A percentile compares a stretch with the other conserved stretches of the same genome.
phyloP scores from a whole-genome alignment of 768 basidiomycete species.

The Jaapia argillacea region DNA sequence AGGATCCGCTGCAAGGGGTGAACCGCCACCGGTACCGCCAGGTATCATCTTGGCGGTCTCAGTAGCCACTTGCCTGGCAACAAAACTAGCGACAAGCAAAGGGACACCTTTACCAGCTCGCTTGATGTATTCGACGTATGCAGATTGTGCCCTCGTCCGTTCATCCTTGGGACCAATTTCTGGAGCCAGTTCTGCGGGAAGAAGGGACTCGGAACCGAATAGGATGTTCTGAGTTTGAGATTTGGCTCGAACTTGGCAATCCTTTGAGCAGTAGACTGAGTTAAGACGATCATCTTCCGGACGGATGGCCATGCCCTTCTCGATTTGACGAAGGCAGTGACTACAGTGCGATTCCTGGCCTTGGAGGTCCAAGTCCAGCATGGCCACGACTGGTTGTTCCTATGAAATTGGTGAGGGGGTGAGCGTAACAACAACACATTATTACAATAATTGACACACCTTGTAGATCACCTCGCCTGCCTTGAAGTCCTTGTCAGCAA shows the following conservation, averaged over 20 bases:
- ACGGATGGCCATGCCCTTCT: slow-evolving; percentile 32
- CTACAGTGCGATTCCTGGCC: slow-evolving; percentile 59
- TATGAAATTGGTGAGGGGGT: too few relatives aligned
- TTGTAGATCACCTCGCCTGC: slow-evolving; percentile 72
- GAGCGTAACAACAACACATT: slow-evolving; percentile 3
- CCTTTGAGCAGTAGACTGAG: slow-evolving; percentile 65
- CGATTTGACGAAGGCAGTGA: slow-evolving; percentile 58
- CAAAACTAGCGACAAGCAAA: slow-evolving; percentile 58
- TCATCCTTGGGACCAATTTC: slow-evolving; percentile 25
- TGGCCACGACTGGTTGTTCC: slow-evolving; percentile 68
- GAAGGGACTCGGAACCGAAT: slow-evolving; percentile 54
- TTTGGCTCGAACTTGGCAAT: slow-evolving; percentile 47
- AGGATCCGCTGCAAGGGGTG: slow-evolving; percentile 16
- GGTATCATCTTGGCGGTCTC: slow-evolving; percentile 50
- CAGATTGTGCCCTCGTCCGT: slow-evolving; percentile 49
- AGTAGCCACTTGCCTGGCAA: slow-evolving; percentile 59
- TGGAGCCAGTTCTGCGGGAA: slow-evolving; percentile 35
- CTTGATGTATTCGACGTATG: slow-evolving; percentile 46
- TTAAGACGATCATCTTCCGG: slow-evolving; percentile 40
- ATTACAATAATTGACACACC: slow-evolving; percentile 24
- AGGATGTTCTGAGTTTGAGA: slow-evolving; percentile 58
- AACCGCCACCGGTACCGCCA: slow-evolving; percentile 9
- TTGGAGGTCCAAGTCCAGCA: slow-evolving; percentile 64
- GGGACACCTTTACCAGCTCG: slow-evolving; percentile 34
- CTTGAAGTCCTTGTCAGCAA: slow-evolving; percentile 57